Percentiles rank a stretch among this genome's conserved stretches.
Evolutionary conservation across 2,329 filamentous ascomycete genomes (phyloP).

Genomic region (Epichloe typhina): DNA sequence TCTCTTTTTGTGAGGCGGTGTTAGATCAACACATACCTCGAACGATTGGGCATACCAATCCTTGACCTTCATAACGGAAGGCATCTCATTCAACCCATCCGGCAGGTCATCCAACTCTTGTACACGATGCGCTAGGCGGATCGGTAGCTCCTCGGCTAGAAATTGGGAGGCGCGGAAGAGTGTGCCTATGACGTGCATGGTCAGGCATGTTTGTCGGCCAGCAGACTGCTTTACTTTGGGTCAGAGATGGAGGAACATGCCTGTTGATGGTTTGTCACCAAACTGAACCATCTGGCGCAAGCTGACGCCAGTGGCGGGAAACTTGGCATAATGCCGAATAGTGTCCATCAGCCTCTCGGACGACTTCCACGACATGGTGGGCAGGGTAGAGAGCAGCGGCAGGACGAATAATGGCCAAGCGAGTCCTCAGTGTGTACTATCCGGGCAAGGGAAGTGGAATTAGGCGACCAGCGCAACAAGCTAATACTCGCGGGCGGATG

Average conservation of each 20-base stretch:
- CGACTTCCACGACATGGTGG: constrained; percentile 81
- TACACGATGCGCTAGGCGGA: constrained; percentile 89
- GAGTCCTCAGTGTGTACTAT: background rate
- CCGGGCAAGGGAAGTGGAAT: background rate
- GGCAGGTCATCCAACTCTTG: constrained; percentile 86
- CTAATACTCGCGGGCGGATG: background rate
- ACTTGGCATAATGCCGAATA: constrained; percentile 93
- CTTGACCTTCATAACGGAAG: constrained; percentile 84
- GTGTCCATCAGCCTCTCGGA: constrained; percentile 86
- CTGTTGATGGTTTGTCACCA: constrained; percentile 81
- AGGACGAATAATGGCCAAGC: background rate
- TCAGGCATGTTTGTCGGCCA: constrained; percentile 18
- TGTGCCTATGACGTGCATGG: constrained; percentile 47
- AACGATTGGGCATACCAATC: constrained; percentile 99
- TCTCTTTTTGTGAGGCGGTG: background rate
- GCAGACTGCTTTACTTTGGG: constrained; percentile 65
- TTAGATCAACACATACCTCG: constrained; percentile 51
- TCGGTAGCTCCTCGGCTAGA: constrained; percentile 93
- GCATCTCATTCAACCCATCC: constrained; percentile 95
- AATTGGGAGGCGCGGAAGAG: constrained; percentile 97
- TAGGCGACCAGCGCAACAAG: background rate
- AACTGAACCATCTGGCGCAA: constrained; percentile 99
- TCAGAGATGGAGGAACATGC: constrained; percentile 34
- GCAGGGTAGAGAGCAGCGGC: constrained; percentile 1
- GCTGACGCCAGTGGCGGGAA: constrained; percentile 91